Evolutionary conservation across 192 early-diverging fungal species (phyloP).

Genomic region (Martensiomyces pterosporus): DNA sequence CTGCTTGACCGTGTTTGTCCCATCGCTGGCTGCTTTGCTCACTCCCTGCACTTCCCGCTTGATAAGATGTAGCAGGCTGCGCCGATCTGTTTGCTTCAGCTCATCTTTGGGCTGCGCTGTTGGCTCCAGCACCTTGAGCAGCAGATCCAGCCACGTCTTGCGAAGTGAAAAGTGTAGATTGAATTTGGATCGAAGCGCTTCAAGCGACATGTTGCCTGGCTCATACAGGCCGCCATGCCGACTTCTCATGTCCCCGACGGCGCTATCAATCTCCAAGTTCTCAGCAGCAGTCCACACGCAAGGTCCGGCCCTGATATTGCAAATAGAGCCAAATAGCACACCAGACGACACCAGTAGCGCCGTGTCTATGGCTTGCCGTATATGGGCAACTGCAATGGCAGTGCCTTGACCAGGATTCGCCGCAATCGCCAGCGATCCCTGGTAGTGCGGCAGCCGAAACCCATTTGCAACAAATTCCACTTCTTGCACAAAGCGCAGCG

Average conservation of each 20-base stretch:
- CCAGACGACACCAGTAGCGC: background rate
- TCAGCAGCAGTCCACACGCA: too few relatives aligned
- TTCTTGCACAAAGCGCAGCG: constrained; percentile 27
- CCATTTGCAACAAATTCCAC: constrained; percentile 24
- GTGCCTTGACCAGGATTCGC: constrained; percentile 11
- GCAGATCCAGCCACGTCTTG: constrained; percentile 15
- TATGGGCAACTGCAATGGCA: constrained; percentile 6
- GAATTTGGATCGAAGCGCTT: constrained; percentile 10
- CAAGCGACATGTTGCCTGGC: constrained; percentile 1
- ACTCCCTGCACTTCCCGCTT: constrained; percentile 1
- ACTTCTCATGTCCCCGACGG: too few relatives aligned
- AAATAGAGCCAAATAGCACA: background rate
- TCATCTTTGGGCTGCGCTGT: background rate
- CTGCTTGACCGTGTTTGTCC: background rate
- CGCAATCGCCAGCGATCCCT: constrained; percentile 1
- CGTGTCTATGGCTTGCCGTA: constrained; percentile 9
- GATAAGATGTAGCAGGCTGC: background rate
- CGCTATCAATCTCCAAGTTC: too few relatives aligned
- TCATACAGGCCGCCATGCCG: background rate
- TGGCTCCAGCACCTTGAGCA: constrained; percentile 5
- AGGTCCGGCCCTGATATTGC: too few relatives aligned
- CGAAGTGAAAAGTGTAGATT: constrained; percentile 25
- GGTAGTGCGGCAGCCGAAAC: constrained; percentile 15
- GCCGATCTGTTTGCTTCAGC: too few relatives aligned
- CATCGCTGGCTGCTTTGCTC: background rate